Base-by-base conservation (phyloP, 1,139 yeast genomes). In the Geotrichum citri-aurantii region DNA sequence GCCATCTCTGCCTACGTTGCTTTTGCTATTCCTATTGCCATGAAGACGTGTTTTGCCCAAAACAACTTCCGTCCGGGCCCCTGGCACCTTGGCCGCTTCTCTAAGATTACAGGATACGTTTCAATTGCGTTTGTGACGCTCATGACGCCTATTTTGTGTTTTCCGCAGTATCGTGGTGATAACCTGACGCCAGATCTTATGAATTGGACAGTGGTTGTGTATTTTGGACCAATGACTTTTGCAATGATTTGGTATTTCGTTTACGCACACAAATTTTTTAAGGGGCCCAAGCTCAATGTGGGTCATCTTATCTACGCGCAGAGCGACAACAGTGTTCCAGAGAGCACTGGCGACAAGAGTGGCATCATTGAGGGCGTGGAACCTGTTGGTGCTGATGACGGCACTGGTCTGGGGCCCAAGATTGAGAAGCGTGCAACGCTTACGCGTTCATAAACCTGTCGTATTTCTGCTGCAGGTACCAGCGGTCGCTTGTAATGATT, bases 201-300 rank as follows among this genome's bases (percentile, higher is more conserved):
- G 91, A 86, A 85, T 72, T 85, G 89, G 88, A 86, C 91, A 0
- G 80, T 75, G 21, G 78, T 85, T 42, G 89, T 85, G 17, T 85
- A 80, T 70, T 84, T 83, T 66, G 90, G 88, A 1, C 83, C 88
- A 12, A 75, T 85, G 79, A 65, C 81, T 23, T 59, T 84, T 40
- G 81, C 83, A 1, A 65, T 77, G 24, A 65, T 76, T 1, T 86
- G 86, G 82, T 86, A 75, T 68, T 68, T 72, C 55, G 71, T 79
- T 11, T 83, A 82, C 65, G 91, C 90, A 31, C 82, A 77, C 65
- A 83, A 80, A 66, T 79, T 85, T 79, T 86, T 84, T 75, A 71
- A 73, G 56, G 92, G 92, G n/a, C 92, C 91, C 50, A 81, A 77
- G 70, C 78, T 83, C 65, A 83, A 83, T 68, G 72, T 81, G 66